Percentiles rank a stretch among this genome's conserved stretches.
These are phyloP conservation scores for Botryobasidium botryosum DNA, from an alignment of 768 basidiomycete genomes.

Conservation along the genomic window DNA sequence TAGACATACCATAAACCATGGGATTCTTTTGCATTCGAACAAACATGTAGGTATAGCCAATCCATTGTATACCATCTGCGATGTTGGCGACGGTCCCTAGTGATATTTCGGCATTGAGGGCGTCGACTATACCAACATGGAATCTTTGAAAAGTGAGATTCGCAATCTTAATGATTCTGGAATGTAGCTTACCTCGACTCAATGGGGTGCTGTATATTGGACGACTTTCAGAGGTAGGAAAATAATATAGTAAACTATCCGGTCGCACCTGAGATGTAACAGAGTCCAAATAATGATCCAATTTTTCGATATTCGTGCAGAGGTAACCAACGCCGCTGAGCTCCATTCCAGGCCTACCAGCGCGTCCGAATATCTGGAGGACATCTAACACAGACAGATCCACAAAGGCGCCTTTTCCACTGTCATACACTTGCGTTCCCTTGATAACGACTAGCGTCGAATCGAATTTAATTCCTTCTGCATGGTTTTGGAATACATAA, in stretches of 20 bases:
- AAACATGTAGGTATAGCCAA: slow-evolving; percentile 93
- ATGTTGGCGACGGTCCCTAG: slow-evolving; percentile 85
- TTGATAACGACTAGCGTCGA: slow-evolving; percentile 66
- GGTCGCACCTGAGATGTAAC: slow-evolving; percentile 83
- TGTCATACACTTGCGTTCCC: slow-evolving; percentile 93
- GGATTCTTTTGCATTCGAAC: slow-evolving; percentile 92
- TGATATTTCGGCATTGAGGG: slow-evolving; percentile 89
- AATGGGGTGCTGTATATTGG: slow-evolving; percentile 56
- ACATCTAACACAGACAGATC: slow-evolving; percentile 93
- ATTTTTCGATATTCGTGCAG: slow-evolving; percentile 85
- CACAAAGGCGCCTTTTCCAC: slow-evolving; percentile 72
- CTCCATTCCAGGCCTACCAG: slow-evolving; percentile 76
- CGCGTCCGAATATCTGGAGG: slow-evolving; percentile 92
- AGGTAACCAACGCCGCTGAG: slow-evolving; percentile 93
- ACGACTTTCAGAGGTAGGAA: neutral
- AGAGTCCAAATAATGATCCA: slow-evolving; percentile 76
- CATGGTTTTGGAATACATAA: slow-evolving; percentile 3
- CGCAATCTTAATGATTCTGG: neutral
- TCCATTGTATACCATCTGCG: slow-evolving; percentile 79
- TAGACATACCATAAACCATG: slow-evolving; percentile 50
- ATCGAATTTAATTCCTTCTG: slow-evolving; percentile 1
- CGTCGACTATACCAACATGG: slow-evolving; percentile 65
- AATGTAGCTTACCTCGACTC: slow-evolving; percentile 64
- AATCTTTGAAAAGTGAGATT: no score
- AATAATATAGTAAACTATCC: no score